Base-by-base conservation (phyloP, 1,284 basidiomycete species). In the Chondrostereum purpureum region DNA sequence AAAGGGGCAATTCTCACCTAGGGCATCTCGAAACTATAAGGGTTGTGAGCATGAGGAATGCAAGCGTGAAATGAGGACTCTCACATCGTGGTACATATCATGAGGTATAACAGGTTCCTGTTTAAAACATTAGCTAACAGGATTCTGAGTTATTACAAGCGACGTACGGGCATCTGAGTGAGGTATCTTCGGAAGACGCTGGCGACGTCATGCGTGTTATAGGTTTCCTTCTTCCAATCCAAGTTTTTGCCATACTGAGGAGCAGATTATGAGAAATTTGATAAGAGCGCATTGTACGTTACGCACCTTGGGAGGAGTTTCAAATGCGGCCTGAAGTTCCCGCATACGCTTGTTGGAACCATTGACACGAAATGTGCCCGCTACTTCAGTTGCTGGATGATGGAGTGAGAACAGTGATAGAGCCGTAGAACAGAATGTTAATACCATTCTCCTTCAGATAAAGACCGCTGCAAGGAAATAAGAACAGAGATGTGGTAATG, bases 261-360 rank as follows among this genome's bases (percentile, higher is more conserved):
- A 35, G 45, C 27, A 47, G 47, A 45, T 49, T 31, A 45, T 31
- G n/a, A n/a, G n/a, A 20, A 27, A 37, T 42, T 8, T 33, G 6
- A 23, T 12, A 36, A 18, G 8, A 20, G 23, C 13, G 43, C 22
- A 10, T 16, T 14, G 18, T 38, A 34, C 38, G 14, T 8, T 23
- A 75, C 85, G 58, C 58, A 93, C 91, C 59, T 83, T 75, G 48
- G 94, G 92, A 16, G 91, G 88, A 22, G 78, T 68, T 61, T 99
- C 94, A 58, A 99, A 99, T 16, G 83, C 72, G 4, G 83, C 80
- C 62, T 98, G 95, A 13, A 99, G 77, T 39, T 97, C 93, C 46
- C 91, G 83, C 90, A 97, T 99, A 38, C 95, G 83, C 65, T 92
- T 96, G 53, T 81, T 87, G 24, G 91, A 94, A 16, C 93, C 93